Conservation (phyloP, 306 rosid species). For the Vachellia collinsii region DNA sequence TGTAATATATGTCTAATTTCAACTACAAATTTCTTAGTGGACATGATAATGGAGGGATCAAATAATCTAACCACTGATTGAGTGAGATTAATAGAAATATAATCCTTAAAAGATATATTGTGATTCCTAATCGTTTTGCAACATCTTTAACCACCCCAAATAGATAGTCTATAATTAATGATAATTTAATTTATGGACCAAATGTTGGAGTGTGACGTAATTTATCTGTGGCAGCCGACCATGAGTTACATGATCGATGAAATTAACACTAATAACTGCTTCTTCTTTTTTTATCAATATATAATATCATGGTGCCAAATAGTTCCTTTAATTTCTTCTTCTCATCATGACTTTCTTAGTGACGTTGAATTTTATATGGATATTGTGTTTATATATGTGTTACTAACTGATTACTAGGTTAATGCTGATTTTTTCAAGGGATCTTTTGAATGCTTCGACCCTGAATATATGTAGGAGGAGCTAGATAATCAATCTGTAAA, state of each 20-base stretch:
- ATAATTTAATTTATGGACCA: constrained; percentile 10
- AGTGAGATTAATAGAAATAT: neutral
- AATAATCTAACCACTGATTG: neutral
- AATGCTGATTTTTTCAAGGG: too few relatives aligned
- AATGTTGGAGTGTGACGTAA: neutral
- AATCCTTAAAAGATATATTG: neutral
- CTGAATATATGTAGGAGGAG: too few relatives aligned
- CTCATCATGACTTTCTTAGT: too few relatives aligned
- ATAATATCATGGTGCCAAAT: too few relatives aligned
- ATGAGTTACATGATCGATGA: neutral
- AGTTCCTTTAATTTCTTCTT: too few relatives aligned
- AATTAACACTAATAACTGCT: neutral
- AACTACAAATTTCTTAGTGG: neutral
- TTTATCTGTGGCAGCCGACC: neutral
- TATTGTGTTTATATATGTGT: too few relatives aligned
- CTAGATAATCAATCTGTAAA: too few relatives aligned
- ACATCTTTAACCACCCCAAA: constrained; percentile 22
- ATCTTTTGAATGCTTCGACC: too few relatives aligned
- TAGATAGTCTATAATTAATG: neutral
- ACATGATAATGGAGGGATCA: constrained; percentile 12
- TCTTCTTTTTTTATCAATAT: neutral
- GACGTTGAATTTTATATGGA: too few relatives aligned
- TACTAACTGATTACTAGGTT: too few relatives aligned
- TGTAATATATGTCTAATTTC: neutral
- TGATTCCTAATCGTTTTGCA: constrained; percentile 22